Evolutionary conservation across 116 monocot genomes (phyloP), one percentile per base, ranked within the genome.

Genomic region (Iris pallida): DNA sequence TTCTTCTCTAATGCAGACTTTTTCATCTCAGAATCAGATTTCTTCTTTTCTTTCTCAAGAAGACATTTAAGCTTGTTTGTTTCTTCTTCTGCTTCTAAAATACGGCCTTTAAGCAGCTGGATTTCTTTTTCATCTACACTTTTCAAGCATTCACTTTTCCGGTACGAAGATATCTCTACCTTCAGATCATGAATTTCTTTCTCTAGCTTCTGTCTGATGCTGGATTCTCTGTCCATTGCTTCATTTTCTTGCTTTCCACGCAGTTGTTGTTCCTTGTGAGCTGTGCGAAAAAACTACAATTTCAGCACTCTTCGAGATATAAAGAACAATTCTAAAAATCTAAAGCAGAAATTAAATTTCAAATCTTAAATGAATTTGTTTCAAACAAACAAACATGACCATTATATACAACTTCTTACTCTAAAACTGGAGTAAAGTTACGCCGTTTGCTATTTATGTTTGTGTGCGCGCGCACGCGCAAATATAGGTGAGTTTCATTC

Each of bases 41-140:
- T 81, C 20, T 61, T 85, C 42, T 70, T 84, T 78, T 99, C 98
- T 76, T 84, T 76, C 51, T 74, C 70, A 59, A 90, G 79, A 71
- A 76, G 78, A 14, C 76, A 52, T 48, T 79, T 79, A 19, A 93
- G 88, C 51, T 60, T 80, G 62, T 84, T 79, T 41, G 82, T 69
- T 83, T 99, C 88, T 60, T 73, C 64, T 59, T 86, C 69, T 10
- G 53, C 45, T 52, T 83, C 81, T 19, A 61, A 67, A 42, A 80
- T 60, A 19, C 61, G 47, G 47, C 60, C 9, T 20, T 81, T 71
- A 46, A 83, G 61, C 53, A 62, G 20, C 66, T 64, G 64, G 61
- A 45, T 66, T 9, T 66, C 59, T 54, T 69, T 57, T 59, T 57
- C 46, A 73, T 64, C 68, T 8, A 42, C 16, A 42, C 58, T 78